Evolutionary conservation across 768 basidiomycete genomes (phyloP), one percentile per base, ranked within the genome.

Genomic region (Mycena maculata): DNA sequence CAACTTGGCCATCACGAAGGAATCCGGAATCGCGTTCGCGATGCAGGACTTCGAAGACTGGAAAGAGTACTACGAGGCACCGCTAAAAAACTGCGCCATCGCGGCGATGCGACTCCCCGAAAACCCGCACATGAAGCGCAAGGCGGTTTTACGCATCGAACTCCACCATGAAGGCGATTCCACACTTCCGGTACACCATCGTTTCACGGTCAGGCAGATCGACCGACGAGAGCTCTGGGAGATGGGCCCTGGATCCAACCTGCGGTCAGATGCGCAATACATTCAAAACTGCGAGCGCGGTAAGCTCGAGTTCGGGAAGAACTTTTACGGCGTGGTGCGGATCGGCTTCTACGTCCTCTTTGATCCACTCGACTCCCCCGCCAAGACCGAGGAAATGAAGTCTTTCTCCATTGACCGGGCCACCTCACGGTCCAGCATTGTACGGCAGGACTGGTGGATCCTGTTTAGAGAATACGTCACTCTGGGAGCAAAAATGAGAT

Each of bases 31-130:
- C 11, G 8, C 10, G 0, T 33, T 18, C 22, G 55, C 56, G 16
- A 11, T 41, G 12, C 36, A 27, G 4, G 63, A 58, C 12, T 8
- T 65, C 15, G 3, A 23, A 16, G 55, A 47, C 6, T 65, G 63
- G 63, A 47, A 47, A 30, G 20, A 27, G 27, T 58, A 58, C 23
- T 53, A 58, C 63, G 56, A 65, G 23, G 27, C 63, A 1, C 38
- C 49, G 3, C 47, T 65, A 2, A 52, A 58, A 18, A 58, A 49
- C 39, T 52, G 54, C 31, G 63, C 63, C 39, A 25, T 63, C 20
- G 62, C 62, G 5, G 55, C 63, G 9, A 39, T 65, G 63, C 20
- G 27, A 3, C 38, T 58, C 1, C 39, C 52, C 1, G 48, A 50
- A n/a, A 23, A 27, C 22, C 39, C 55, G 2, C 55, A 65, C 56